Evolutionary conservation across 805 yeast species (phyloP).

Genomic region (Suhomyces tanzawaensis): DNA sequence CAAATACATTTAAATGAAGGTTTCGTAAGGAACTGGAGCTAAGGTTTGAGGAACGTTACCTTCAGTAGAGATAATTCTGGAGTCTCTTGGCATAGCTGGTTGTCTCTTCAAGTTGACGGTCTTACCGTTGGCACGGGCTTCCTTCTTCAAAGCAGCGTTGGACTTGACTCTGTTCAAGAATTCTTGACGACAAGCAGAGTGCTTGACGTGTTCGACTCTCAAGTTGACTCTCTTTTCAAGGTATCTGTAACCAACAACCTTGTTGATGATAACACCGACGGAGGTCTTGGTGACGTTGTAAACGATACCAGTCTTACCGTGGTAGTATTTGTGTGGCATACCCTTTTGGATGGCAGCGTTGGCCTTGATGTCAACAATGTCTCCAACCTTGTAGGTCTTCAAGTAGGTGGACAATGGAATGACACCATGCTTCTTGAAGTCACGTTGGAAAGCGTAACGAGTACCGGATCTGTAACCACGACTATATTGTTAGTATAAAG

Average conservation of each 20-base stretch:
- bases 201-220: slow-evolving; percentile 98
- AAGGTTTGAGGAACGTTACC: slow-evolving; percentile 91
- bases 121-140: slow-evolving; percentile 93
- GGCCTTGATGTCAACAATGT: slow-evolving; percentile 98
- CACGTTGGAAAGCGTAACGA: slow-evolving; percentile 99
- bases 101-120: slow-evolving; percentile 93
- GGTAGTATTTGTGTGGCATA: slow-evolving; percentile 99
- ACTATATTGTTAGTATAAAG: slow-evolving; percentile 21
- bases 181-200: slow-evolving; percentile 99
- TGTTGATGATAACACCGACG: slow-evolving; percentile 97
- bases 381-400: slow-evolving; percentile 98
- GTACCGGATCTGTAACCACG: slow-evolving; percentile 99
- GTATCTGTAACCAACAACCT: slow-evolving; percentile 99
- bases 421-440: slow-evolving; percentile 96
- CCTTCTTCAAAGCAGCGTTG: slow-evolving; percentile 90
- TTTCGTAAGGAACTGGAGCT: slow-evolving; percentile 99
- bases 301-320: slow-evolving; percentile 99
- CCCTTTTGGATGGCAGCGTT: slow-evolving; percentile 99
- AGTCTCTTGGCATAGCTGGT: slow-evolving; percentile 96
- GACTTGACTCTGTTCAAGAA: slow-evolving; percentile 97
- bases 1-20: slow-evolving; percentile 74
- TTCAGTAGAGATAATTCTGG: slow-evolving; percentile 79
- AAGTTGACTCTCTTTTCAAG: slow-evolving; percentile 97
- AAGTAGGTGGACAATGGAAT: slow-evolving; percentile 94
- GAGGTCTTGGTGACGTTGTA: slow-evolving; percentile 98